Evolutionary conservation across 1,284 basidiomycete genomes (phyloP), one percentile per base, ranked within the genome.

Genomic region (Melampsora americana): DNA sequence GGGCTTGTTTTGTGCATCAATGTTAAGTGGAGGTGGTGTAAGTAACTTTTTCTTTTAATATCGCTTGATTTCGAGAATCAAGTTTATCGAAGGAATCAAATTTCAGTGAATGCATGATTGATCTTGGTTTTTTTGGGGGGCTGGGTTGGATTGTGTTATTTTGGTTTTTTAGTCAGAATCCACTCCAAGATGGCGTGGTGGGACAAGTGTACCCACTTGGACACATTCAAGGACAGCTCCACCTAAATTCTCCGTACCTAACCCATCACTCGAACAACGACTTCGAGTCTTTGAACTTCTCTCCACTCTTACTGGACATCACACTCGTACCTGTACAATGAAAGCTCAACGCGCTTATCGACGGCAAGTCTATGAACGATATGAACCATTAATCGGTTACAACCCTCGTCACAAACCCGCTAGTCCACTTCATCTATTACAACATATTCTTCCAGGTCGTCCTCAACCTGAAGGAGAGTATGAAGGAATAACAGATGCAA

Each of bases 311-410:
- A 89, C 92, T 0, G 89, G 92, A 0, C 92, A 95, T 82, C 90
- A 96, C 83, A 96, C 94, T 26, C 89, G 89, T 77, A 20, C 93
- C 83, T 97, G 94, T 84, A 92, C 92, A 14, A 88, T 90, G 44
- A 86, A 87, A 79, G 86, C 92, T 4, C 94, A 95, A 81, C 87
- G 89, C 5, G 85, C 92, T 42, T 96, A 96, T 83, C 86, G 86
- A 72, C 87, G 91, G 72, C 94, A 97, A 83, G 92, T 89, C 1
- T 85, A 86, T 60, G 92, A 94, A 79, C 89, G 94, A 6, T 97
- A 96, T 82, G 84, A 87, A 9, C 85, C 90, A 0, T 87, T 97
- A 46, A 86, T 93, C 59, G 94, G 93, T 1, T 90, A 92, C 84
- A 86, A 87, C 69, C 84, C 87, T 0, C 84, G 42, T 16, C 26